Evolutionary conservation across 2,329 filamentous ascomycete species (phyloP).

Genomic region (Catunica adiposa): DNA sequence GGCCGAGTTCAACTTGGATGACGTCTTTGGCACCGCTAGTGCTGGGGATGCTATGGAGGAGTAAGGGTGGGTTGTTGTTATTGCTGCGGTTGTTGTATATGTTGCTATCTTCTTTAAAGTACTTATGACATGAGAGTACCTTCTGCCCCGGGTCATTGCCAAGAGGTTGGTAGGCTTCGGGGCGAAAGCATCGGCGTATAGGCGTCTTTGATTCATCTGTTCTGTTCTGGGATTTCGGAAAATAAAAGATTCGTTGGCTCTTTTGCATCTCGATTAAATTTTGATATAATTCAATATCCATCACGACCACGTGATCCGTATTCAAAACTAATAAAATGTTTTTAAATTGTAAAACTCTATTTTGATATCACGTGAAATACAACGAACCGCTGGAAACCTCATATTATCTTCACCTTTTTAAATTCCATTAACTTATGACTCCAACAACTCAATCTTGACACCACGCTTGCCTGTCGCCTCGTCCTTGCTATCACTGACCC

Average conservation of each 20-base stretch:
- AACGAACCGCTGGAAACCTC: background rate
- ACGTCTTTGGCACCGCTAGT: constrained; percentile 52
- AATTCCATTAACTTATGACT: constrained; percentile 15
- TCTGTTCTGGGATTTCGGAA: constrained; percentile 16
- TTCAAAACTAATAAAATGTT: background rate
- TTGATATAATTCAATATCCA: background rate
- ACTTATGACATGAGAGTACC: background rate
- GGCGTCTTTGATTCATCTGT: constrained; percentile 14
- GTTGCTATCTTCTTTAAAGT: constrained; percentile 3
- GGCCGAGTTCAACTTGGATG: constrained; percentile 87
- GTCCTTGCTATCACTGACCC: constrained; percentile 84
- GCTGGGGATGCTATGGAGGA: constrained; percentile 35
- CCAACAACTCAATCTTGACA: constrained; percentile 56
- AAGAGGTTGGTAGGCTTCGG: background rate
- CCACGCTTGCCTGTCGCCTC: constrained; percentile 91
- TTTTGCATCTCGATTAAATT: constrained; percentile 6
- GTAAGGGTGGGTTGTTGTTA: constrained; percentile 19
- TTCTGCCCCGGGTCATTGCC: background rate
- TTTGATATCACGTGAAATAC: background rate
- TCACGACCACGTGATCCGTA: background rate
- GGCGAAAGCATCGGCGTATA: constrained; percentile 17
- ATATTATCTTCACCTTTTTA: background rate
- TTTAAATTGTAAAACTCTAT: background rate
- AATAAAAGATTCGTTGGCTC: constrained; percentile 12
- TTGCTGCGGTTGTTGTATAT: constrained; percentile 8